Conservation (phyloP, 2,329 filamentous ascomycete species). For the Colletotrichum lupini region DNA sequence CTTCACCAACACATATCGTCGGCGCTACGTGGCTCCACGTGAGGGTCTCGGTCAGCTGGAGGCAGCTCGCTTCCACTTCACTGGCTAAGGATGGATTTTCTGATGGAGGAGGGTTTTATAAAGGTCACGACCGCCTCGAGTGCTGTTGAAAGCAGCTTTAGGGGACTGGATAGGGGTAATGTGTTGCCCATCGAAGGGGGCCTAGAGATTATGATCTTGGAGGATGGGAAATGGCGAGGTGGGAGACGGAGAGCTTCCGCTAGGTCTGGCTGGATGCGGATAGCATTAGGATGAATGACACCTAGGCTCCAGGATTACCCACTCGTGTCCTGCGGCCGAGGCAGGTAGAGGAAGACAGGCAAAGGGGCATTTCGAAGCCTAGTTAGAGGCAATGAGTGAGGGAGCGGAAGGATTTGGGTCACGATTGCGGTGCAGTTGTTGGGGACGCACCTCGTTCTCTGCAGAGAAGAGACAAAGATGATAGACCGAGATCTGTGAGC, state of each 20-base stretch:
- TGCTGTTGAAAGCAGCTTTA: background rate
- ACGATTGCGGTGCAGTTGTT: background rate
- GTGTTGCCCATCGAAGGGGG: background rate
- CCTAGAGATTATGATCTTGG: background rate
- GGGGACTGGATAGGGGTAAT: background rate
- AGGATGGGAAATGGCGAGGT: background rate
- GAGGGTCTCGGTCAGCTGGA: conserved; percentile 91
- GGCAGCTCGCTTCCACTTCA: conserved; percentile 86
- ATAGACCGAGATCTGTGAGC: background rate
- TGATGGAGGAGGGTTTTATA: background rate
- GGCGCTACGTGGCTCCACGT: conserved; percentile 93
- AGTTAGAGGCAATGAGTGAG: background rate
- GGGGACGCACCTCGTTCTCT: background rate
- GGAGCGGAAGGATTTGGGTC: background rate
- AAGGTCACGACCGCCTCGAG: background rate
- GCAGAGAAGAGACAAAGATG: conserved; percentile 2
- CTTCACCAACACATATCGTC: conserved; percentile 93
- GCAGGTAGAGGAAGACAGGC: background rate
- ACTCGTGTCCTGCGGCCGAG: background rate
- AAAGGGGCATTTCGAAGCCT: background rate
- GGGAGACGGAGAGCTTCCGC: background rate
- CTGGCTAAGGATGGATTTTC: conserved; percentile 6
- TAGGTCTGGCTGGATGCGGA: background rate
- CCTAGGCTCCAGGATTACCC: background rate
- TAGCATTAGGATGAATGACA: background rate